Evolutionary conservation across 768 basidiomycete species (phyloP).

Genomic region (Paxillus ammoniavirescens): DNA sequence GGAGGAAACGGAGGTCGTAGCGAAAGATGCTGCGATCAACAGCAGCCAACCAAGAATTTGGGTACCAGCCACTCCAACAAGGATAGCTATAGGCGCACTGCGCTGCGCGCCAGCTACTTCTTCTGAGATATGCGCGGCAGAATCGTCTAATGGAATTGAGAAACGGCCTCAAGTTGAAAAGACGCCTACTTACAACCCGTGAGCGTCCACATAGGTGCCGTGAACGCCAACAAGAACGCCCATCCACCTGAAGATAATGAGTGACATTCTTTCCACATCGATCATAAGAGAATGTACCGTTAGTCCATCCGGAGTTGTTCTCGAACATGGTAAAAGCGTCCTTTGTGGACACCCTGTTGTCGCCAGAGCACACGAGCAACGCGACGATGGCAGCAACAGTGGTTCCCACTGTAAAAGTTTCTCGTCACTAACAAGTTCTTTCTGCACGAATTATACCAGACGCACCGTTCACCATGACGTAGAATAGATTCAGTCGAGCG

Average conservation of each 20-base stretch:
- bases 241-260: conserved; percentile 51
- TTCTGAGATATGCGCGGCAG: conserved; percentile 74
- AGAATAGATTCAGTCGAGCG: conserved; percentile 68
- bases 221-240: conserved; percentile 73
- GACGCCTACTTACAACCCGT: conserved; percentile 58
- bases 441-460: conserved; percentile 3
- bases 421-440: not conserved
- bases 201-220: conserved; percentile 77
- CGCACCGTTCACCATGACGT: conserved; percentile 63
- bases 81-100: conserved; percentile 68
- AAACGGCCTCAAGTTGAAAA: not conserved
- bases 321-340: conserved; percentile 70
- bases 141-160: conserved; percentile 51
- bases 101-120: conserved; percentile 63
- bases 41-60: conserved; percentile 65
- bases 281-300: conserved; percentile 39
- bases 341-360: conserved; percentile 59
- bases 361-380: conserved; percentile 55
- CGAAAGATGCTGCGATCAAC: conserved; percentile 64
- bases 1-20: conserved; percentile 51
- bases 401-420: conserved; percentile 50
- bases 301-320: conserved; percentile 68
- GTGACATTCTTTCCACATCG: not conserved
- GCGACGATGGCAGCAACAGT: conserved; percentile 60
- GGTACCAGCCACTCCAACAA: conserved; percentile 60